Evolutionary conservation across 2,329 filamentous ascomycete species (phyloP), one percentile per base, ranked within the genome.

Genomic region (Cyanodermella asteris): DNA sequence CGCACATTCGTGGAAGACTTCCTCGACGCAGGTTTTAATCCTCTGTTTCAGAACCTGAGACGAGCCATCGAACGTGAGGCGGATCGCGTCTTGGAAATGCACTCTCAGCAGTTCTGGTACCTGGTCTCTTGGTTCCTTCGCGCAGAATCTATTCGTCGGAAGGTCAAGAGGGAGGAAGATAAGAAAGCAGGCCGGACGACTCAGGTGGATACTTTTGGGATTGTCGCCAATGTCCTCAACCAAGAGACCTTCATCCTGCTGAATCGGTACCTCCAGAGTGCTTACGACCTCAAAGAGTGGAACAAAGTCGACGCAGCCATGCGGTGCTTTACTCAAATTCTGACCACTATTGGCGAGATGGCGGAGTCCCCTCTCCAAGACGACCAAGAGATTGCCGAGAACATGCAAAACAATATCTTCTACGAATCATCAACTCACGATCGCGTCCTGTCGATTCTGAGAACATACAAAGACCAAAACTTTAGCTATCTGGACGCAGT

Each of bases 301-400:
- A 65, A 68, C 27, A 76, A 91, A 37, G 50, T 94, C 10, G 77
- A 81, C 28, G 73, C 84, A 1, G 72, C 76, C 23, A 87, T 94
- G 70, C 72, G 77, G 28, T 93, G 82, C 43, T 91, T 93, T 42
- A 94, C 82, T 0, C 82, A 94, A 42, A 87, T 94, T 35, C 57
- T 91, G 12, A 60, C 91, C 14, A 91, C 82, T 0, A 74, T 94
- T 3, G 81, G 91, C 39, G 78, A 90, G 32, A 94, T 97, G 82
- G 59, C 71, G 2, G 68, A 75, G 23, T 87, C 78, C 1, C 61
- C 65, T 1, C 63, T 77, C 16, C 82, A 93, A 33, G 82, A 93
- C n/a, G 78, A 97, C 36, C 75, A 91, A 42, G 87, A 94, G 38
- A 94, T 97, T 44, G 84, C 87, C 1, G 84, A 97, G 44, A 97